These are phyloP conservation scores for Penicillium alfredii DNA, from an alignment of 495 filamentous ascomycete species.

Conservation along the genomic window DNA sequence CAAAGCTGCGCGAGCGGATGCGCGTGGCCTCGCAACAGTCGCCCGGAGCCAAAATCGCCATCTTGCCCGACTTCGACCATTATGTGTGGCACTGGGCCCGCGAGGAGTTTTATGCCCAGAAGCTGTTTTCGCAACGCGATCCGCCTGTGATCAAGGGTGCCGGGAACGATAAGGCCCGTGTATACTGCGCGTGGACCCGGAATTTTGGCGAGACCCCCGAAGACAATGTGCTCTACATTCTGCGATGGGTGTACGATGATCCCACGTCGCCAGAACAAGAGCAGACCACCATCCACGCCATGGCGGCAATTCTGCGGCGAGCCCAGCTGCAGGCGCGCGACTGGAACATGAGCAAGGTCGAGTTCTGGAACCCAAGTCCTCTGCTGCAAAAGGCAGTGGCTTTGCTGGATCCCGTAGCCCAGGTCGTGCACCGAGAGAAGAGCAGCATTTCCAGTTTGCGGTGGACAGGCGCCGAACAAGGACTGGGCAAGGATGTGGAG, in stretches of 20 bases:
- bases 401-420: slow-evolving; percentile 41
- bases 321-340: slow-evolving; percentile 51
- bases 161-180: slow-evolving; percentile 46
- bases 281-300: slow-evolving; percentile 33
- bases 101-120: slow-evolving; percentile 72
- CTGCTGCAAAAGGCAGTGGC: slow-evolving; percentile 54
- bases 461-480: slow-evolving; percentile 52
- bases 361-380: slow-evolving; percentile 60
- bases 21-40: slow-evolving; percentile 26
- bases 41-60: slow-evolving; percentile 48
- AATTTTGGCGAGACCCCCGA: slow-evolving; percentile 52
- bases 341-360: slow-evolving; percentile 55
- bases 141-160: slow-evolving; percentile 62
- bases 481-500: slow-evolving; percentile 53
- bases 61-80: slow-evolving; percentile 66
- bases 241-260: slow-evolving; percentile 69
- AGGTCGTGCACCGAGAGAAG: slow-evolving; percentile 53
- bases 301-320: slow-evolving; percentile 46
- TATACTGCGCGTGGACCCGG: slow-evolving; percentile 80
- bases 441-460: slow-evolving; percentile 58
- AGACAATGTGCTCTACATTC: slow-evolving; percentile 69
- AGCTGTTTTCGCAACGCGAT: slow-evolving; percentile 33
- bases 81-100: slow-evolving; percentile 81
- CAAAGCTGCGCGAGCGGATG: slow-evolving; percentile 30
- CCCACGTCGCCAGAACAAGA: slow-evolving; percentile 34